Evolutionary conservation across 345 rosid genomes (phyloP).

Genomic region (Cardamine resedifolia): DNA sequence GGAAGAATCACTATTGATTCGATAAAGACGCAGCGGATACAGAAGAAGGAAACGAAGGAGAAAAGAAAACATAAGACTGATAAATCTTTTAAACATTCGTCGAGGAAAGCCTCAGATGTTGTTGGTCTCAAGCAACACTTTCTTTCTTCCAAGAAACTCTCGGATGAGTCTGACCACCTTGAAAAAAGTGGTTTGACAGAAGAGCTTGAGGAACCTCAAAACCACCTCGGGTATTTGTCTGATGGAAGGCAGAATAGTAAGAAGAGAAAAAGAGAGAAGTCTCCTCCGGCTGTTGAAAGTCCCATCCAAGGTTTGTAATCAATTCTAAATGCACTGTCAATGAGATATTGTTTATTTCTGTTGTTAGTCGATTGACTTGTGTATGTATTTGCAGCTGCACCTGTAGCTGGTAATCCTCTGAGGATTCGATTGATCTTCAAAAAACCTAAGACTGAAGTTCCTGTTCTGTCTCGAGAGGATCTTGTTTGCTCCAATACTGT

Average conservation of each 20-base stretch:
- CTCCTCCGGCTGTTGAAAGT: constrained; percentile 26
- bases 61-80: constrained; percentile 14
- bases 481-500: constrained; percentile 31
- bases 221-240: constrained; percentile 38
- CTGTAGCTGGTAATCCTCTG: constrained; percentile 46
- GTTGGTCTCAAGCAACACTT: background rate
- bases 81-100: constrained; percentile 1
- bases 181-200: constrained; percentile 34
- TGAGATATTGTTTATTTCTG: too few relatives aligned
- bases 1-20: constrained; percentile 21
- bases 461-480: background rate
- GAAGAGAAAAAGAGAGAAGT: constrained; percentile 35
- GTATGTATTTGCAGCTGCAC: background rate
- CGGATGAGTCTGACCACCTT: constrained; percentile 27
- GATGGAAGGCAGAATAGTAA: constrained; percentile 50
- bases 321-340: background rate
- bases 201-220: constrained; percentile 33
- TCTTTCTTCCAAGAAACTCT: background rate
- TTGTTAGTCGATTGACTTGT: too few relatives aligned
- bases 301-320: constrained; percentile 40
- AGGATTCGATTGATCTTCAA: constrained; percentile 48
- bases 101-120: background rate
- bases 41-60: constrained; percentile 37
- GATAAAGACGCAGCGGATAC: background rate
- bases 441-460: constrained; percentile 14